Evolutionary conservation across 345 rosid species (phyloP).

Genomic region (Heritiera littoralis): DNA sequence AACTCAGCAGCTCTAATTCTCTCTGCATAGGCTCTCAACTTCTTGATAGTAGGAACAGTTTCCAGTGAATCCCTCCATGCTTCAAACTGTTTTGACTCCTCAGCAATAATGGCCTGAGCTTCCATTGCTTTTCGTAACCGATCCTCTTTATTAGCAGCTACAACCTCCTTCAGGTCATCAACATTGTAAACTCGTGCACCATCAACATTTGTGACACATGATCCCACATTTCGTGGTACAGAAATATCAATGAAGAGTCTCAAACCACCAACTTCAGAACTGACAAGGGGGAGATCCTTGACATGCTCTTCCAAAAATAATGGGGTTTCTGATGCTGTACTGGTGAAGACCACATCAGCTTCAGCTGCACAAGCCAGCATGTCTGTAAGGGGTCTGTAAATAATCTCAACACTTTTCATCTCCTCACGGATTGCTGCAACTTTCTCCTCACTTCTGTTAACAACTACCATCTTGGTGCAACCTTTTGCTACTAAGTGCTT

Average conservation of each 20-base stretch:
- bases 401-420: constrained; percentile 59
- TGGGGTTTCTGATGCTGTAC: constrained; percentile 86
- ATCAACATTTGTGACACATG: constrained; percentile 64
- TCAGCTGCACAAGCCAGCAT: constrained; percentile 75
- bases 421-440: constrained; percentile 85
- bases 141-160: constrained; percentile 96
- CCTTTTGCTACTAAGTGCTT: constrained; percentile 79
- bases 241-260: constrained; percentile 91
- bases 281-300: constrained; percentile 51
- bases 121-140: constrained; percentile 89
- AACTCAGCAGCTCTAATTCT: constrained; percentile 78
- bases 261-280: constrained; percentile 55
- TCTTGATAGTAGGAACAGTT: constrained; percentile 96
- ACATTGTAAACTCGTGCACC: constrained; percentile 73
- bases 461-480: constrained; percentile 59
- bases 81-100: constrained; percentile 81
- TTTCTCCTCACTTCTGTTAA: constrained; percentile 72
- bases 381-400: constrained; percentile 66
- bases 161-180: constrained; percentile 98
- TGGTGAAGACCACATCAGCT: constrained; percentile 88
- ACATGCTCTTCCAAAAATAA: constrained; percentile 73
- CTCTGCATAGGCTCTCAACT: constrained; percentile 89
- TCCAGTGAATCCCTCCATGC: constrained; percentile 97
- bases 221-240: constrained; percentile 87
- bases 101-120: constrained; percentile 78